phyloP scores from a whole-genome alignment of 2,329 filamentous ascomycete species.

The Botrytis paeoniae region DNA sequence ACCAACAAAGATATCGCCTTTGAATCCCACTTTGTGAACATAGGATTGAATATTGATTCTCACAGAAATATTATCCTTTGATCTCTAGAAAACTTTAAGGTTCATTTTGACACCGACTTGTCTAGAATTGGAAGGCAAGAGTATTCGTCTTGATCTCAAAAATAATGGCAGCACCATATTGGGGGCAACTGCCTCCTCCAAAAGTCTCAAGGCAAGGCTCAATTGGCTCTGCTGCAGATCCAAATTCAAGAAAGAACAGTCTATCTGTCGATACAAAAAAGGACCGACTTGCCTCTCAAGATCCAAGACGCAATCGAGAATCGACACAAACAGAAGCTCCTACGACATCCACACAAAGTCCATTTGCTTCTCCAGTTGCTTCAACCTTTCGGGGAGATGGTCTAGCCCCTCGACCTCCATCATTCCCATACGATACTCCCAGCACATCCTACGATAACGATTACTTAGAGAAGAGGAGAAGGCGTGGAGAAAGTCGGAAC shows the following conservation, averaged over 20 bases:
- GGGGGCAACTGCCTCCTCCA: slow-evolving; percentile 55
- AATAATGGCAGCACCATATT: slow-evolving; percentile 43
- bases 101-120: slow-evolving; percentile 8
- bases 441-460: slow-evolving; percentile 40
- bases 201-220: slow-evolving; percentile 40
- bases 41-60: neutral
- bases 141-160: neutral
- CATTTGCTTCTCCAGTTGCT: slow-evolving; percentile 53
- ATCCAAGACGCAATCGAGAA: slow-evolving; percentile 35
- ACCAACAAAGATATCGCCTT: neutral
- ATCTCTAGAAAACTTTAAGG: neutral
- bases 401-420: slow-evolving; percentile 58
- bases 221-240: slow-evolving; percentile 39
- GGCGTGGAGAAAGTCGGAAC: slow-evolving; percentile 42
- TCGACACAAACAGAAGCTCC: slow-evolving; percentile 57
- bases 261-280: slow-evolving; percentile 30
- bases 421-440: slow-evolving; percentile 47
- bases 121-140: neutral
- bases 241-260: slow-evolving; percentile 23
- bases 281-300: slow-evolving; percentile 42
- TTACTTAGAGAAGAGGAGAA: slow-evolving; percentile 44
- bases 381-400: slow-evolving; percentile 51
- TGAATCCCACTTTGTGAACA: neutral
- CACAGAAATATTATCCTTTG: too few relatives aligned
- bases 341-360: slow-evolving; percentile 58